phyloP scores from a whole-genome alignment of 2,329 filamentous ascomycete species.

The Fusarium hainanense region DNA sequence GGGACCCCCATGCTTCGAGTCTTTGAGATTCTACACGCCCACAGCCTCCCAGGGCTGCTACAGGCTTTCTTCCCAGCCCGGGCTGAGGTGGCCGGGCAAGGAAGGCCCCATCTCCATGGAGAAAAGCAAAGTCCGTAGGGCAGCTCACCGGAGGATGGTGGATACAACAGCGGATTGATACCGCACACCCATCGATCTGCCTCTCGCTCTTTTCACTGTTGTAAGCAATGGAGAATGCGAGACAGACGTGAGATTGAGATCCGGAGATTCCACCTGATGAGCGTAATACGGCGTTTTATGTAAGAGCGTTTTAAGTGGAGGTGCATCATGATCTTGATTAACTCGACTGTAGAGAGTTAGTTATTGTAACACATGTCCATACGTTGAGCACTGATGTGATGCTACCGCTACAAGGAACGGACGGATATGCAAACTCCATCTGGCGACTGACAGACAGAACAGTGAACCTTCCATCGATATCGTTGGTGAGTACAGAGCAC shows the following conservation, averaged over 20 bases:
- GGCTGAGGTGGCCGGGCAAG: slow-evolving; percentile 3
- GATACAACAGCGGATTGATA: slow-evolving; percentile 21
- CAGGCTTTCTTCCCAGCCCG: slow-evolving; percentile 2
- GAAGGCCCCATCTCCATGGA: slow-evolving; percentile 3
- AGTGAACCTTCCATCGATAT: not conserved
- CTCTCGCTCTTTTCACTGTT: not conserved
- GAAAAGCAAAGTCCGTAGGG: slow-evolving; percentile 24
- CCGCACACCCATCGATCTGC: slow-evolving; percentile 11
- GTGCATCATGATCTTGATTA: slow-evolving; percentile 23
- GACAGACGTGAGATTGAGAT: slow-evolving; percentile 2
- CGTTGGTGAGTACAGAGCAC: not conserved
- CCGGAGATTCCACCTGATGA: slow-evolving; percentile 3
- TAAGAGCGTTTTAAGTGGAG: slow-evolving; percentile 21
- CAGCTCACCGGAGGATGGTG: slow-evolving; percentile 27
- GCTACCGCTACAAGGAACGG: slow-evolving; percentile 14
- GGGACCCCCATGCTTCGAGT: not conserved
- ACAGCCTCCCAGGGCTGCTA: slow-evolving; percentile 36
- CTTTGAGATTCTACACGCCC: slow-evolving; percentile 2
- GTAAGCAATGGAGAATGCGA: slow-evolving; percentile 26
- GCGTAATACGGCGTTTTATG: slow-evolving; percentile 28
- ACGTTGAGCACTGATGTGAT: no score
- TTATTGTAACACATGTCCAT: slow-evolving; percentile 3
- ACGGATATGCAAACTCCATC: slow-evolving; percentile 35
- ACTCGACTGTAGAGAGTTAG: not conserved
- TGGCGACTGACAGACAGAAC: slow-evolving; percentile 3